A percentile compares a stretch with the other conserved stretches of the same genome.
Evolutionary conservation across 306 rosid genomes (phyloP).

Genomic region (Hippophae tibetana): DNA sequence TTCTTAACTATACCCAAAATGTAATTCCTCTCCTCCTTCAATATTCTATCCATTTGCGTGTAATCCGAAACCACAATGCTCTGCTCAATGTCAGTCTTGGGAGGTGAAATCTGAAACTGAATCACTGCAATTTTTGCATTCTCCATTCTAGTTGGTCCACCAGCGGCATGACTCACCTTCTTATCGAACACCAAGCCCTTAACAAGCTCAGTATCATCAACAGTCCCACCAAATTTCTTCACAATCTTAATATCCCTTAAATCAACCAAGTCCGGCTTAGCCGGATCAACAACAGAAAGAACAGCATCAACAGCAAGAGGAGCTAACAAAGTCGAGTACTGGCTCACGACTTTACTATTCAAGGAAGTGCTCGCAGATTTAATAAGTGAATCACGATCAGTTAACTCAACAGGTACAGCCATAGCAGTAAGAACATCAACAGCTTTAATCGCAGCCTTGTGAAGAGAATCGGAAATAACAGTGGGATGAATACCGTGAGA

Average conservation of each 20-base stretch:
- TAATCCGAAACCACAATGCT: slow-evolving; percentile 87
- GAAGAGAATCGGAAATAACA: slow-evolving; percentile 70
- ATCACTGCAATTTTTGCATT: slow-evolving; percentile 90
- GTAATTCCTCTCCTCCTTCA: slow-evolving; percentile 89
- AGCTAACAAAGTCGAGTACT: slow-evolving; percentile 80
- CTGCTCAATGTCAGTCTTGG: slow-evolving; percentile 89
- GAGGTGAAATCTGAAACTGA: slow-evolving; percentile 96
- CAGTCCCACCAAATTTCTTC: slow-evolving; percentile 90
- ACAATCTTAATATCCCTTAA: slow-evolving; percentile 85
- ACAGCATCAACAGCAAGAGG: slow-evolving; percentile 92
- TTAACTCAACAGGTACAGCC: slow-evolving; percentile 87
- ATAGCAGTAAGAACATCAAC: slow-evolving; percentile 79
- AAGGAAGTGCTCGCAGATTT: slow-evolving; percentile 89
- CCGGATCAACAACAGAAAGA: slow-evolving; percentile 55
- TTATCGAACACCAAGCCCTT: slow-evolving; percentile 81
- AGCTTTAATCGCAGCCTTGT: slow-evolving; percentile 69
- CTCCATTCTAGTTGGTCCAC: slow-evolving; percentile 91
- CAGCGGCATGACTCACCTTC: slow-evolving; percentile 92
- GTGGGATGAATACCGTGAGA: slow-evolving; percentile 88
- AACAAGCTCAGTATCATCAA: slow-evolving; percentile 75
- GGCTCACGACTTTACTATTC: slow-evolving; percentile 91
- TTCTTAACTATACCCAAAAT: slow-evolving; percentile 93
- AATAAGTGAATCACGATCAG: slow-evolving; percentile 72
- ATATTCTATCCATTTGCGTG: slow-evolving; percentile 91
- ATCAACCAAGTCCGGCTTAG: slow-evolving; percentile 65